phyloP scores from a whole-genome alignment of 441 rosid genomes.

The Theobroma grandiflorum region DNA sequence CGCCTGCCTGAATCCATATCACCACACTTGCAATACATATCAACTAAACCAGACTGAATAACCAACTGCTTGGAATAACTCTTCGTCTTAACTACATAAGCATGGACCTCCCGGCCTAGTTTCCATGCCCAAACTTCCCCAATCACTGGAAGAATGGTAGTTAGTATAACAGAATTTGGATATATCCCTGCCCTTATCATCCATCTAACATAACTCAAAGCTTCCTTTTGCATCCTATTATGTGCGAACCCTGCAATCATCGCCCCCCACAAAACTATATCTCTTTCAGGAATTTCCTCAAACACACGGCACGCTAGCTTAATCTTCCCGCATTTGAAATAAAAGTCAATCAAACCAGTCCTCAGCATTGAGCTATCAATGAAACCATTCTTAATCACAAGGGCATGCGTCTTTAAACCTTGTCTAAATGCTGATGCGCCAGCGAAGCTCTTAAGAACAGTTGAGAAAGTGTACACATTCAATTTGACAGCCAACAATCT shows the following conservation, averaged over 20 bases:
- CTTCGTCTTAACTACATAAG: constrained; percentile 59
- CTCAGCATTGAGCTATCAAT: constrained; percentile 54
- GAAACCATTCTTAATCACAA: constrained; percentile 76
- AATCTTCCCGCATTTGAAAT: constrained; percentile 78
- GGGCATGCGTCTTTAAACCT: constrained; percentile 78
- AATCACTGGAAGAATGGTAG: constrained; percentile 67
- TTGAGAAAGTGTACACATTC: constrained; percentile 74
- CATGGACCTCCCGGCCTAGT: constrained; percentile 83
- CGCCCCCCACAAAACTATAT: constrained; percentile 79
- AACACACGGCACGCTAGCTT: constrained; percentile 64
- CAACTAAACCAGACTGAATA: constrained; percentile 77
- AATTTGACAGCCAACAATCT: constrained; percentile 66
- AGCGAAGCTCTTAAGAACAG: constrained; percentile 80
- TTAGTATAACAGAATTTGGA: constrained; percentile 75
- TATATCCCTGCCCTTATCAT: constrained; percentile 70
- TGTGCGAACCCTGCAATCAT: constrained; percentile 86
- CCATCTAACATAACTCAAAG: constrained; percentile 59
- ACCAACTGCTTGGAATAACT: constrained; percentile 52
- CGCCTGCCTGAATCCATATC: constrained; percentile 73
- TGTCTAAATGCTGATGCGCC: constrained; percentile 78
- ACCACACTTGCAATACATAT: constrained; percentile 87
- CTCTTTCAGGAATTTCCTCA: constrained; percentile 68
- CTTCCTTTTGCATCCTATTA: constrained; percentile 68
- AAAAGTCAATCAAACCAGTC: constrained; percentile 80
- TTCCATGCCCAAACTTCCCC: constrained; percentile 62